Conservation (phyloP, 768 basidiomycete species). For the Phanerochaete sordida region DNA sequence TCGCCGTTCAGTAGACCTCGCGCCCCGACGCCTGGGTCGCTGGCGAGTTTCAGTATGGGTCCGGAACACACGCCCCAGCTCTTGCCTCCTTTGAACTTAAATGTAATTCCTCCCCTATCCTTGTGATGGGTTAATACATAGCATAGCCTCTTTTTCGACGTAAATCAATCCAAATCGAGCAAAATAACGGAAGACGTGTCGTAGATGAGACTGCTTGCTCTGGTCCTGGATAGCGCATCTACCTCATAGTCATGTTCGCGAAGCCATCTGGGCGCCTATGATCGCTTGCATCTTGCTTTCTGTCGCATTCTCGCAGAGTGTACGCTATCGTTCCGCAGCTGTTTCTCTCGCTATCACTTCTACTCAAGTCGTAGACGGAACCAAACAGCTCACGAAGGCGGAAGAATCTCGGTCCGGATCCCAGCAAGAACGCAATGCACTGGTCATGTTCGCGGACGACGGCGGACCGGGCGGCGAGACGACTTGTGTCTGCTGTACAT, state of each 20-base stretch:
- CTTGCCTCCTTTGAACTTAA: neutral
- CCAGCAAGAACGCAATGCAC: neutral
- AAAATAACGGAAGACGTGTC: no score
- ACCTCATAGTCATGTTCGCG: no score
- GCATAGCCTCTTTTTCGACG: no score
- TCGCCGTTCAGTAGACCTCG: neutral
- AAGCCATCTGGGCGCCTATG: no score
- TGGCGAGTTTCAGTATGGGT: neutral
- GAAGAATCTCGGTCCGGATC: conserved; percentile 1
- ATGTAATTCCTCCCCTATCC: neutral
- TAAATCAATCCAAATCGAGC: no score
- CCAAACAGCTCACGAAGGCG: neutral
- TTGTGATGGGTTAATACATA: neutral
- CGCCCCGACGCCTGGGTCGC: neutral
- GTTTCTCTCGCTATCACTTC: neutral
- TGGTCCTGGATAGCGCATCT: no score
- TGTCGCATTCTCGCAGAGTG: no score
- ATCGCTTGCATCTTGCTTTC: no score
- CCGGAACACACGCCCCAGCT: neutral
- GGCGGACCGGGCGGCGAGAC: conserved; percentile 1
- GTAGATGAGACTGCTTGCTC: no score
- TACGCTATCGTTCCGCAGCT: no score
- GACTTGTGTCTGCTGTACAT: neutral
- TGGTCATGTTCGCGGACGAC: conserved; percentile 1
- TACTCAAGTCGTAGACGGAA: neutral